Evolutionary conservation across 202 grass and related monocot species (phyloP).

Genomic region (Brachypodium distachyon): DNA sequence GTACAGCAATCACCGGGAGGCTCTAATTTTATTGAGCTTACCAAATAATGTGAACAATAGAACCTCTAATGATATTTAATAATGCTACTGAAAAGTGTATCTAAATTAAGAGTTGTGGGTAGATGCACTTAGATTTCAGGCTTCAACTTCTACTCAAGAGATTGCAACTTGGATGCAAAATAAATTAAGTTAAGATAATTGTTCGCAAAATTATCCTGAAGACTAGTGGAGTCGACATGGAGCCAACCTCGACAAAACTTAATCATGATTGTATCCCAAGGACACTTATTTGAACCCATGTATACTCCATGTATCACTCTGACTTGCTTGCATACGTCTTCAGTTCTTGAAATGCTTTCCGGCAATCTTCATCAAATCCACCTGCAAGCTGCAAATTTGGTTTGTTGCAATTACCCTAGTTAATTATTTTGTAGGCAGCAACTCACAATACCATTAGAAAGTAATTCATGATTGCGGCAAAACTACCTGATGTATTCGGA

Average conservation of each 20-base stretch:
- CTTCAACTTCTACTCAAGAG: constrained; percentile 13
- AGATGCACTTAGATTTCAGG: neutral
- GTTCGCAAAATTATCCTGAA: constrained; percentile 14
- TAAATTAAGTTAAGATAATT: constrained; percentile 29
- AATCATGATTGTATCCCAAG: constrained; percentile 4
- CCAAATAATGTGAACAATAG: neutral
- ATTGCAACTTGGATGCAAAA: constrained; percentile 15
- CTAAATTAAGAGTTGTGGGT: neutral
- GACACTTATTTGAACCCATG: constrained; percentile 18
- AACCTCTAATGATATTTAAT: neutral
- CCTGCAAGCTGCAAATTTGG: constrained; percentile 54
- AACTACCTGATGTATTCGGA: constrained; percentile 89
- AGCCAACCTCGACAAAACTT: constrained; percentile 36
- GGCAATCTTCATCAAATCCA: constrained; percentile 80
- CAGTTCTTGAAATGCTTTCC: constrained; percentile 74
- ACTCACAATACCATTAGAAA: neutral
- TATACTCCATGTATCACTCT: constrained; percentile 21
- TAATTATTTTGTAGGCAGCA: constrained; percentile 4
- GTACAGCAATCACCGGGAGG: neutral
- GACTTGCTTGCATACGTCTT: constrained; percentile 60
- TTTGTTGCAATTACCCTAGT: neutral
- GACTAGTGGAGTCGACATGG: constrained; percentile 4
- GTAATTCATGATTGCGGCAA: neutral
- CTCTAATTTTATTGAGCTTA: neutral
- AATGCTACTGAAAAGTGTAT: neutral